A percentile compares a stretch with the other conserved stretches of the same genome.
Conservation (phyloP, 257 asterid genomes). For the Capsicum pubescens region DNA sequence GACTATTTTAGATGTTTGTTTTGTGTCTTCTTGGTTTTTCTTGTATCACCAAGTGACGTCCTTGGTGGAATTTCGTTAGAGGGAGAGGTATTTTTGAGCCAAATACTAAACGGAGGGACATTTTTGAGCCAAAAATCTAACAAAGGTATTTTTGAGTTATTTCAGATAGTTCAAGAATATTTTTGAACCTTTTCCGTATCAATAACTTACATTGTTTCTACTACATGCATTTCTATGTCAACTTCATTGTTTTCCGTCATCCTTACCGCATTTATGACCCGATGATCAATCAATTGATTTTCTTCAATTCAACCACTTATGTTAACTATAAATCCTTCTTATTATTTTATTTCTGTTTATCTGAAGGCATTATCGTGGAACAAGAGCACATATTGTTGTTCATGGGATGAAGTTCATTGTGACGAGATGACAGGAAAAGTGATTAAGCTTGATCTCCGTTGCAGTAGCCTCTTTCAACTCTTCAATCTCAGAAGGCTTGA, state of each 20-base stretch:
- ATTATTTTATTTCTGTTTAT: background rate
- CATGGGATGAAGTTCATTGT: constrained; percentile 38
- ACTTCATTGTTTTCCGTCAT: background rate
- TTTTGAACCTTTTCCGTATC: too few relatives aligned
- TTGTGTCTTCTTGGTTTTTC: too few relatives aligned
- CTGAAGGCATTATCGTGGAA: constrained; percentile 24
- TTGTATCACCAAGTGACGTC: too few relatives aligned
- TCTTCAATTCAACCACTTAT: background rate
- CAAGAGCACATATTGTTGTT: background rate
- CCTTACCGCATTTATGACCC: background rate
- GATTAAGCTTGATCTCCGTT: constrained; percentile 28
- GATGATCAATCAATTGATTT: background rate
- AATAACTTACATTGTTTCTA: background rate
- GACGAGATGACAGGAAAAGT: constrained; percentile 21
- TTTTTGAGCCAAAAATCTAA: too few relatives aligned
- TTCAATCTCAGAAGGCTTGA: background rate
- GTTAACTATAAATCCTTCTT: background rate
- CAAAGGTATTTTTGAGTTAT: too few relatives aligned
- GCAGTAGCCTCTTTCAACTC: constrained; percentile 32
- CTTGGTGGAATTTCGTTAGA: too few relatives aligned
- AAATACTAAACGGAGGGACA: too few relatives aligned
- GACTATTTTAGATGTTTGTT: too few relatives aligned
- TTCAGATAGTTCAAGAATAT: too few relatives aligned
- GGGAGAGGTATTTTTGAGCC: too few relatives aligned
- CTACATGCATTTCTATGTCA: background rate